Evolutionary conservation across 495 filamentous ascomycete genomes (phyloP), one percentile per base, ranked within the genome.

Genomic region (Penicillium taxi): DNA sequence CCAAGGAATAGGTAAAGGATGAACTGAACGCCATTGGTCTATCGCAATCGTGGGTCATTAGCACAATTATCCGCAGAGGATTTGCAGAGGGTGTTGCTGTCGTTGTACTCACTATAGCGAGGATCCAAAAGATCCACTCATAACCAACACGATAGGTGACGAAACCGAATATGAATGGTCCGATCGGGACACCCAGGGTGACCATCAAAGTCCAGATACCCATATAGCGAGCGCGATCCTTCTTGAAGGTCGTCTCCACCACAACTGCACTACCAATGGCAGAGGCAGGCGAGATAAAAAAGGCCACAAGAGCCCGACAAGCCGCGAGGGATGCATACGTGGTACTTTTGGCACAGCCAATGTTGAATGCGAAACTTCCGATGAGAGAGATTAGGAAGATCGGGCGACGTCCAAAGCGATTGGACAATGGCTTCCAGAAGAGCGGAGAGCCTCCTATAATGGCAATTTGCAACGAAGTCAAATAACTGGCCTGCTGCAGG

Each of bases 11-110:
- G 25, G 32, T 69, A 77, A 1, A 71, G 27, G 27, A 78, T 42
- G 38, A 77, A 66, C 37, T 77, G 74, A n/a, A 57, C 56, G 13
- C 52, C 69, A 48, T 78, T 78, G 33, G 56, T 64, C 70, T 74
- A 31, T 31, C 26, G 9, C 4, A 31, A 21, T 4, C 5, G 11
- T 1, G 3, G 27, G n/a, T n/a, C 12, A 17, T 31, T 28, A 40
- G 17, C 17, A 22, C 23, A 15, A 19, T 9, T 13, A 16, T 18
- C 9, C 4, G 16, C 19, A n/a, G 28, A 19, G 13, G 25, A 19
- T 35, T 13, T 27, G 15, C 16, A 9, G 19, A 24, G 11, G 12
- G n/a, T n/a, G n/a, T n/a, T n/a, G n/a, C n/a, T n/a, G n/a, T n/a
- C n/a, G n/a, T n/a, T n/a, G 5, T 22, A 41, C 50, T 32, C 43